Evolutionary conservation across 2,329 filamentous ascomycete species (phyloP).

Genomic region (Grosmannia clavigera): DNA sequence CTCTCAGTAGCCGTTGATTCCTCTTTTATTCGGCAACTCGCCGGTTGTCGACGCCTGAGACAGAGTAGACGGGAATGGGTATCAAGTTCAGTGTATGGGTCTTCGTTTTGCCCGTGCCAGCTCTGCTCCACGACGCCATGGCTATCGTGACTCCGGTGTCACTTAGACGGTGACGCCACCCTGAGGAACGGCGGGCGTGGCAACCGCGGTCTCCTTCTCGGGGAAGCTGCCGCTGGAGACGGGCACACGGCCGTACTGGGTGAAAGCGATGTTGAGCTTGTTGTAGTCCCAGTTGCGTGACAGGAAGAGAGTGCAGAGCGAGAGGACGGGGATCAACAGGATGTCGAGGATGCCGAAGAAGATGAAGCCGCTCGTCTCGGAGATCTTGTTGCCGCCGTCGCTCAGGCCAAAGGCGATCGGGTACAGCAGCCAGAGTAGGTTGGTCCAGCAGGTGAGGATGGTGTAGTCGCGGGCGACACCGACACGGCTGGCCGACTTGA

Average conservation of each 20-base stretch:
- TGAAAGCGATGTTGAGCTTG: slow-evolving; percentile 38
- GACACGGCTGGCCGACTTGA: slow-evolving; percentile 25
- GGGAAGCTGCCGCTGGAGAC: slow-evolving; percentile 28
- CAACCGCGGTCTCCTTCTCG: slow-evolving; percentile 25
- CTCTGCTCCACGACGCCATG: too few species aligned
- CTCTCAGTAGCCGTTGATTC: too few species aligned
- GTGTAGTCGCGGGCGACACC: slow-evolving; percentile 31
- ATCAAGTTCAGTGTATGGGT: too few species aligned
- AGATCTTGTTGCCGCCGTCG: slow-evolving; percentile 39
- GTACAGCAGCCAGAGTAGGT: slow-evolving; percentile 41
- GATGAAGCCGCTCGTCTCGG: slow-evolving; percentile 31
- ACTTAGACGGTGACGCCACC: not conserved
- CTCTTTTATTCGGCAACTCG: too few species aligned
- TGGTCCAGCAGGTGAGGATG: slow-evolving; percentile 32
- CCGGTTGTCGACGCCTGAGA: too few species aligned
- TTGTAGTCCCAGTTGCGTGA: slow-evolving; percentile 38
- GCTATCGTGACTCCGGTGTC: too few species aligned
- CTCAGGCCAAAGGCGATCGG: slow-evolving; percentile 39
- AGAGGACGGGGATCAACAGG: slow-evolving; percentile 31
- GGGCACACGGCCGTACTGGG: slow-evolving; percentile 40
- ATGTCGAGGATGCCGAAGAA: slow-evolving; percentile 43
- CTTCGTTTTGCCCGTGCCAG: too few species aligned
- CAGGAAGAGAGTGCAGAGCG: slow-evolving; percentile 29
- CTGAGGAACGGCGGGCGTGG: not conserved
- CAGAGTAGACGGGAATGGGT: too few species aligned